These are phyloP conservation scores for Xerocomellus amylosporus DNA, from an alignment of 768 basidiomycete genomes.

Conservation along the genomic window DNA sequence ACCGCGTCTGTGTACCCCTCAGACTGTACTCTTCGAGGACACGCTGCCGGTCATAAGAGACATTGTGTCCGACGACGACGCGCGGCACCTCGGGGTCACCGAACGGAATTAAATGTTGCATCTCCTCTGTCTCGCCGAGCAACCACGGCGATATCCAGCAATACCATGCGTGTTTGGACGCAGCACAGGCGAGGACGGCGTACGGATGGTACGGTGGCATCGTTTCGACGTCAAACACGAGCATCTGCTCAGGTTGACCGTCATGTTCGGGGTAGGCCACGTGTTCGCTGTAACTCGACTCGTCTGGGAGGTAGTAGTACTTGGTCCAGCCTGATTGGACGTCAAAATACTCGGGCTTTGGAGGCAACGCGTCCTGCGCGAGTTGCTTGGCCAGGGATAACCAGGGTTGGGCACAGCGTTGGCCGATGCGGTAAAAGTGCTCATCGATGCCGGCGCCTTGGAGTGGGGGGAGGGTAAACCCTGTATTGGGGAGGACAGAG, in stretches of 20 bases:
- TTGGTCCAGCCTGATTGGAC: constrained; percentile 84
- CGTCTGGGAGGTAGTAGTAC: constrained; percentile 69
- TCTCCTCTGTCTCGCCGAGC: constrained; percentile 55
- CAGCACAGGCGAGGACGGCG: constrained; percentile 87
- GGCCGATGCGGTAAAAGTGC: constrained; percentile 85
- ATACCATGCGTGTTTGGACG: constrained; percentile 85
- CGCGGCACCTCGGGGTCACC: constrained; percentile 53
- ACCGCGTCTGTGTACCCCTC: constrained; percentile 65
- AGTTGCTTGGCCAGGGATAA: constrained; percentile 63
- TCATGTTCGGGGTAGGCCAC: constrained; percentile 66
- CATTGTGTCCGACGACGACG: constrained; percentile 89
- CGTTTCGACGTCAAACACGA: constrained; percentile 94
- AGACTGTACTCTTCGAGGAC: constrained; percentile 81
- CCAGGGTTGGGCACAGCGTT: constrained; percentile 71
- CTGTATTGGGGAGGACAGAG: constrained; percentile 73
- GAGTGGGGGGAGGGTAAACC: constrained; percentile 80
- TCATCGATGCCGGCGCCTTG: constrained; percentile 80
- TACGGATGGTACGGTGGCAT: constrained; percentile 79
- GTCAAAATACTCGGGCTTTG: constrained; percentile 53
- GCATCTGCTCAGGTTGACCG: constrained; percentile 63
- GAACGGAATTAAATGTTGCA: constrained; percentile 69
- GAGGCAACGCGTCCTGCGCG: constrained; percentile 52
- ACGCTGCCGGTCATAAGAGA: constrained; percentile 88
- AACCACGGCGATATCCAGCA: constrained; percentile 96
- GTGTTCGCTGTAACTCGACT: constrained; percentile 70